Conservation (phyloP, 2,329 filamentous ascomycete species). For the Neonectria magnoliae region DNA sequence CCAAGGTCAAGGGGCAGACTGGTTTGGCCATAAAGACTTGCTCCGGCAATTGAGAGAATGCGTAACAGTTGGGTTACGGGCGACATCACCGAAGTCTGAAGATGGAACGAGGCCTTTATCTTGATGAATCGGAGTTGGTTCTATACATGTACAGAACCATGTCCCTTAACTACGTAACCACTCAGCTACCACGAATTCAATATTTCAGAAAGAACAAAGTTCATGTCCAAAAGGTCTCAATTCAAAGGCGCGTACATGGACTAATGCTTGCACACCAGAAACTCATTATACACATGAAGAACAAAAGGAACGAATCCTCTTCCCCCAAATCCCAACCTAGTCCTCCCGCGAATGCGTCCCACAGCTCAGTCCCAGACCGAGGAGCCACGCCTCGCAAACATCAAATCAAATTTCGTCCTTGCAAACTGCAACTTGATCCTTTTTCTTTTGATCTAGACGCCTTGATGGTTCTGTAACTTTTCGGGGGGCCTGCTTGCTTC, state of each 20-base stretch:
- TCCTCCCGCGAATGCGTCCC: constrained; percentile 9
- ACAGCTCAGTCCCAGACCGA: constrained; percentile 17
- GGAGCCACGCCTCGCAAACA: constrained; percentile 2
- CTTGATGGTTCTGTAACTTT: constrained; percentile 8
- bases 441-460: constrained; percentile 14
- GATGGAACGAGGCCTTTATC: no score
- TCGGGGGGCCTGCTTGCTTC: background rate
- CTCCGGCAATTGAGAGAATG: no score
- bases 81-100: no score
- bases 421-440: background rate
- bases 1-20: no score
- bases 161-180: no score
- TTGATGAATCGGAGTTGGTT: no score
- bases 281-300: constrained; percentile 23
- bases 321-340: constrained; percentile 8
- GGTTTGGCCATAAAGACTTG: no score
- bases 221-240: constrained; percentile 18
- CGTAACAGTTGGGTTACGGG: no score
- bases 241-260: constrained; percentile 17
- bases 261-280: constrained; percentile 15
- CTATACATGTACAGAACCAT: no score
- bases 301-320: constrained; percentile 20
- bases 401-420: constrained; percentile 1
- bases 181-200: no score
- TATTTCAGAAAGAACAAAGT: background rate